Evolutionary conservation across 116 monocot genomes (phyloP).

Genomic region (Cymodocea nodosa): DNA sequence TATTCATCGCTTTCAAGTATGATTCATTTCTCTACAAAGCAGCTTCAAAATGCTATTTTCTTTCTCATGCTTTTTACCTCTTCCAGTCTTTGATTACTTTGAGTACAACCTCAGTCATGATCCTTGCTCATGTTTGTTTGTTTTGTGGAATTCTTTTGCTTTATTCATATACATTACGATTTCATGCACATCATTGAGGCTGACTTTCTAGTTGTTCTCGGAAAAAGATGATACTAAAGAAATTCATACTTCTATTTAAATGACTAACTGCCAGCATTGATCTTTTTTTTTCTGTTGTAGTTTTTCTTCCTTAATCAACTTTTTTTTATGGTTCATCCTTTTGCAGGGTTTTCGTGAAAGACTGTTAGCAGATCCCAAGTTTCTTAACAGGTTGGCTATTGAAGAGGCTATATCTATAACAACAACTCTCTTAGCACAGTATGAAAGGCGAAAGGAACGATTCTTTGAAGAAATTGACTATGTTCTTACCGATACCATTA

Average conservation of each 20-base stretch:
- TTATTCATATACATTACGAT: too few relatives aligned
- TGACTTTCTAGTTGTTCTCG: too few relatives aligned
- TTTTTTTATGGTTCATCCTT: slow-evolving; percentile 3
- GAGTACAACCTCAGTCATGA: too few relatives aligned
- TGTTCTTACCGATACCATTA: slow-evolving; percentile 88
- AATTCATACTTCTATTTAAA: too few relatives aligned
- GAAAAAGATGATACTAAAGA: too few relatives aligned
- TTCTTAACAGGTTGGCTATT: slow-evolving; percentile 79
- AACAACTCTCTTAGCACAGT: slow-evolving; percentile 83
- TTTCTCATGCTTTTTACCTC: not conserved
- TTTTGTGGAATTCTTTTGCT: too few relatives aligned
- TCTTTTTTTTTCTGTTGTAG: not conserved
- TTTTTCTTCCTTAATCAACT: not conserved
- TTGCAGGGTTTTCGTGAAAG: slow-evolving; percentile 95
- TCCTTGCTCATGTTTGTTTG: too few relatives aligned
- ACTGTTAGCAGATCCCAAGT: slow-evolving; percentile 90
- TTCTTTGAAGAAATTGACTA: slow-evolving; percentile 95
- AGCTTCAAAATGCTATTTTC: not conserved
- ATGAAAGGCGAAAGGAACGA: slow-evolving; percentile 83
- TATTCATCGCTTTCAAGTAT: slow-evolving; percentile 77
- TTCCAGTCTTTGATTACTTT: not conserved
- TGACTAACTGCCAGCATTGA: too few relatives aligned
- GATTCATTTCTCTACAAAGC: not conserved
- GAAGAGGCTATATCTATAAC: slow-evolving; percentile 92
- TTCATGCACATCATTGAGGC: too few relatives aligned